Evolutionary conservation across 2,329 filamentous ascomycete genomes (phyloP).

Genomic region (Dactylellina leptospora): DNA sequence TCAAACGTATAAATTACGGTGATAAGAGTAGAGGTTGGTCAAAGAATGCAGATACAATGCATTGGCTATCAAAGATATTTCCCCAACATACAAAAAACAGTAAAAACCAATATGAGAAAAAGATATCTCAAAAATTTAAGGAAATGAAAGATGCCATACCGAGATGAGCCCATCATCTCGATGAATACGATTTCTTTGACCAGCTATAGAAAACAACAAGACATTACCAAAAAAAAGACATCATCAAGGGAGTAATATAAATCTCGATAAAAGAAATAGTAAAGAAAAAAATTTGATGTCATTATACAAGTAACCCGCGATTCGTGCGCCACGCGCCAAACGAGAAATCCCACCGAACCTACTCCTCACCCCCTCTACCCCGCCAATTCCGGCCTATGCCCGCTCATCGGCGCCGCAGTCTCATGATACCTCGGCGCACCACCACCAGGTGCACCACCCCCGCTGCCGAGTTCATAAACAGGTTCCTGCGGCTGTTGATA

Average conservation of each 20-base stretch:
- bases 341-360: not conserved
- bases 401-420: constrained; percentile 8
- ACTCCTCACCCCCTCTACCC: constrained; percentile 6
- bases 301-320: constrained; percentile 1
- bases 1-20: too few species aligned
- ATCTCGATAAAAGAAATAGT: not conserved
- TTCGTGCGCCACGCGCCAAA: not conserved
- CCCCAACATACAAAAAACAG: too few species aligned
- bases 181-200: not conserved
- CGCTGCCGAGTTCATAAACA: constrained; percentile 33
- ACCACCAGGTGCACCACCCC: not conserved
- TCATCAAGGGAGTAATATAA: not conserved
- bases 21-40: not conserved
- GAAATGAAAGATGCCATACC: not conserved
- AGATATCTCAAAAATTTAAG: not conserved
- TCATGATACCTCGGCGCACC: constrained; percentile 13
- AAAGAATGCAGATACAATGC: not conserved
- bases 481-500: constrained; percentile 3
- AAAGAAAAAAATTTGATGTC: not conserved
- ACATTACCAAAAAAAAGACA: constrained; percentile 1
- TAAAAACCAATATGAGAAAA: not conserved
- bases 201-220: too few species aligned
- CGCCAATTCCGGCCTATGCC: constrained; percentile 33
- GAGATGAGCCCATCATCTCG: not conserved
- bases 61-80: not conserved